phyloP scores from a whole-genome alignment of 192 early-diverging fungal genomes.

The Haplosporangium gracile region DNA sequence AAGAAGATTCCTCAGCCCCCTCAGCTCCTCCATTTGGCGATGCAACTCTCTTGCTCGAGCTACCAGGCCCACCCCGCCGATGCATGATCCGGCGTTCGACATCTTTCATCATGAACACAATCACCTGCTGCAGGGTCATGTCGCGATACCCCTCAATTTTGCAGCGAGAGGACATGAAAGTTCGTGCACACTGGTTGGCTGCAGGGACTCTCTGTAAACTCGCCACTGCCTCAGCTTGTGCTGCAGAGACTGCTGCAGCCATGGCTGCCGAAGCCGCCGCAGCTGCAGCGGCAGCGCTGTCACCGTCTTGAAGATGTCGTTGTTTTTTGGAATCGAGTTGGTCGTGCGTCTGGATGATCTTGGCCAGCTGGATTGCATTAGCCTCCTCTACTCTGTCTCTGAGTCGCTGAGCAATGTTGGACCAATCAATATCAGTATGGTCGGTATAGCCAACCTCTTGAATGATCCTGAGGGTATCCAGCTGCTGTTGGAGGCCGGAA shows the following conservation, averaged over 20 bases:
- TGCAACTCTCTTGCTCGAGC: not conserved
- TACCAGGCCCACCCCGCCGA: slow-evolving; percentile 26
- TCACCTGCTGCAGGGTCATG: slow-evolving; percentile 44
- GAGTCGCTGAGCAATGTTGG: slow-evolving; percentile 43
- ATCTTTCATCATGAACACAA: slow-evolving; percentile 46
- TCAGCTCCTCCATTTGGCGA: not conserved
- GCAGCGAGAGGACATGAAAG: slow-evolving; percentile 53
- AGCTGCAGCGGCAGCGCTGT: slow-evolving; percentile 33
- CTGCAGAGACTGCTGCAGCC: slow-evolving; percentile 51
- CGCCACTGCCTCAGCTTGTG: slow-evolving; percentile 52
- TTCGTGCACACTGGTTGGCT: slow-evolving; percentile 48
- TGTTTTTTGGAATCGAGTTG: slow-evolving; percentile 48
- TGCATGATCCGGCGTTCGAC: slow-evolving; percentile 46
- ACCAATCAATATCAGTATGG: slow-evolving; percentile 49
- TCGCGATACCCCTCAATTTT: slow-evolving; percentile 45
- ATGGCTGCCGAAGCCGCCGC: slow-evolving; percentile 48
- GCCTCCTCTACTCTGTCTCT: slow-evolving; percentile 45
- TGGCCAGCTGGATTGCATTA: slow-evolving; percentile 51
- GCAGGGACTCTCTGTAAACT: slow-evolving; percentile 51
- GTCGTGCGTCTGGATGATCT: slow-evolving; percentile 49
- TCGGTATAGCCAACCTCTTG: slow-evolving; percentile 46
- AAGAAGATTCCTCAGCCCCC: not conserved
- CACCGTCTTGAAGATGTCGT: slow-evolving; percentile 42
- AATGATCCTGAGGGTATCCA: slow-evolving; percentile 47
- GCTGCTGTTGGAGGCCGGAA: slow-evolving; percentile 46